Percentiles rank a stretch among this genome's conserved stretches.
Evolutionary conservation across 2,329 filamentous ascomycete species (phyloP).

Genomic region (Ambrosiella xylebori): DNA sequence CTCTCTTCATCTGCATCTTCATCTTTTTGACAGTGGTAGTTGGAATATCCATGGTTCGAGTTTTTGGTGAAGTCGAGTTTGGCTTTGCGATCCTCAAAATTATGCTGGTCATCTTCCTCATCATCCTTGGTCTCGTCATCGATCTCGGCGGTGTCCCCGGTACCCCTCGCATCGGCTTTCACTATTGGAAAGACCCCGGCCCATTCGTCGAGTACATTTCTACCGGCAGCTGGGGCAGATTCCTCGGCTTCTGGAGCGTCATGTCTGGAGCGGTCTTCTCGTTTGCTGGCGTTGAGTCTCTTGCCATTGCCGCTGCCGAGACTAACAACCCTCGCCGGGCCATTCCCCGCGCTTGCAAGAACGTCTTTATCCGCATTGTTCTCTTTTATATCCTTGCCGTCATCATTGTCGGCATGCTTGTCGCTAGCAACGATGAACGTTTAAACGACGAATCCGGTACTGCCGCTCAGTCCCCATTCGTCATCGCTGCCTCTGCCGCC

Average conservation of each 20-base stretch:
- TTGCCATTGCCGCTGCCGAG: constrained; percentile 45
- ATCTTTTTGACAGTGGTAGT: constrained; percentile 34
- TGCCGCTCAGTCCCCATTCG: constrained; percentile 42
- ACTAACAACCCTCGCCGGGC: constrained; percentile 36
- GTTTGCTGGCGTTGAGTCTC: constrained; percentile 46
- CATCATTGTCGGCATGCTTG: constrained; percentile 52
- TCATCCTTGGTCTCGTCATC: constrained; percentile 44
- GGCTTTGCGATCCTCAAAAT: constrained; percentile 38
- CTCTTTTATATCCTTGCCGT: constrained; percentile 48
- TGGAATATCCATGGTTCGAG: constrained; percentile 20
- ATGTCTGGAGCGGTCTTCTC: constrained; percentile 49
- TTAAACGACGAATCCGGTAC: constrained; percentile 23
- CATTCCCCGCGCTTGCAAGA: constrained; percentile 37
- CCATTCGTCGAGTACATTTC: constrained; percentile 50
- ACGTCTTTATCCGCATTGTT: constrained; percentile 40
- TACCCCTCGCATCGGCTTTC: constrained; percentile 42
- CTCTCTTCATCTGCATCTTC: constrained; percentile 28
- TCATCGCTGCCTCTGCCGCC: constrained; percentile 53
- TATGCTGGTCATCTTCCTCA: constrained; percentile 42
- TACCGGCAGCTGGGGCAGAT: constrained; percentile 39
- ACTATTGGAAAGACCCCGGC: constrained; percentile 52
- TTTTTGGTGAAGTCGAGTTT: constrained; percentile 43
- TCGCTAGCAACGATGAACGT: constrained; percentile 34
- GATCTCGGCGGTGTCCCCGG: constrained; percentile 44
- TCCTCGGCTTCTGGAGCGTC: constrained; percentile 48